Percentiles rank a stretch among this genome's conserved stretches.
Evolutionary conservation across 345 rosid genomes (phyloP).

Genomic region (Gossypium sturtianum): DNA sequence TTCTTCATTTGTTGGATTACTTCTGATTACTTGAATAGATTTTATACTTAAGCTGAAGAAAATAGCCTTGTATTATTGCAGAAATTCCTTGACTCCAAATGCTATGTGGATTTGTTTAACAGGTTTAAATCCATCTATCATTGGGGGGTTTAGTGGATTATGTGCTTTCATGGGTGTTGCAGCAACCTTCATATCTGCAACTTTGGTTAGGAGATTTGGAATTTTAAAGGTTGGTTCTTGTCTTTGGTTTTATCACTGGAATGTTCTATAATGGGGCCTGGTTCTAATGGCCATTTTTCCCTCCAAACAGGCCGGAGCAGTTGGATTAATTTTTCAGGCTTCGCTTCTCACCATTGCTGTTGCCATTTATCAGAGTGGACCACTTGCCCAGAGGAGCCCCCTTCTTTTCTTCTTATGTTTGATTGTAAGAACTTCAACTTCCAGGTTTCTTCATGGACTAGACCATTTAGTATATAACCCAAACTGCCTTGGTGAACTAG

Average conservation of each 20-base stretch:
- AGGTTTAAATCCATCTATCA: conserved; percentile 83
- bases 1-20: not conserved
- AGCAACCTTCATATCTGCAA: conserved; percentile 87
- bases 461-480: not conserved
- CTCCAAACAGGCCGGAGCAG: conserved; percentile 79
- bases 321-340: conserved; percentile 81
- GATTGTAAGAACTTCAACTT: conserved; percentile 48
- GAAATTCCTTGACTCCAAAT: conserved; percentile 9
- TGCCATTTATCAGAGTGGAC: conserved; percentile 65
- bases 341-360: conserved; percentile 70
- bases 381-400: conserved; percentile 62
- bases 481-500: not conserved
- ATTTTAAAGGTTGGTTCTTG: conserved; percentile 50
- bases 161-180: conserved; percentile 93
- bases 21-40: not conserved
- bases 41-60: not conserved
- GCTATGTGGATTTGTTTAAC: conserved; percentile 16
- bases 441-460: not conserved
- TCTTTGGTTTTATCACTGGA: conserved; percentile 4
- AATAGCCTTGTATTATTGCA: not conserved
- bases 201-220: conserved; percentile 65
- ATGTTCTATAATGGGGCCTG: not conserved
- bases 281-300: conserved; percentile 7
- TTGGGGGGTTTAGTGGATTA: conserved; percentile 89
- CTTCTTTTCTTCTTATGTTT: conserved; percentile 68